phyloP scores from a whole-genome alignment of 1,139 yeast species.

The Ashbya aceris region DNA sequence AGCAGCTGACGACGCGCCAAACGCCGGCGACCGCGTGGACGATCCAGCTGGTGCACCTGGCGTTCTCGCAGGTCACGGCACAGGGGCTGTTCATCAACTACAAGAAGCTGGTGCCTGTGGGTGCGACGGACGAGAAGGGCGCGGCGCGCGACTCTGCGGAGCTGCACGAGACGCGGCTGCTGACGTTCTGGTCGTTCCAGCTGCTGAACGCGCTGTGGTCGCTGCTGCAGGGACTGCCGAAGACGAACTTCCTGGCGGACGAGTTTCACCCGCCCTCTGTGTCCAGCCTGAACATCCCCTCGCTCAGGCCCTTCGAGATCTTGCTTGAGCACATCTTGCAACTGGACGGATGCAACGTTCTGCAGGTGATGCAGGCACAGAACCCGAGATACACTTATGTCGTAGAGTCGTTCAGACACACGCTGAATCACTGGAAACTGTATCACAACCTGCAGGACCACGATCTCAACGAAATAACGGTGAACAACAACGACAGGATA shows the following conservation, averaged over 20 bases:
- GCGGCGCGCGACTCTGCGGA: slow-evolving; percentile 17
- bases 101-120: slow-evolving; percentile 16
- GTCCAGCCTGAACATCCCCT: slow-evolving; percentile 13
- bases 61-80: slow-evolving; percentile 16
- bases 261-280: slow-evolving; percentile 25
- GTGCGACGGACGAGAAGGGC: slow-evolving; percentile 8
- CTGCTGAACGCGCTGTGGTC: slow-evolving; percentile 26
- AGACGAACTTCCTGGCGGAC: slow-evolving; percentile 21
- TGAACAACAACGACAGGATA: slow-evolving; percentile 20
- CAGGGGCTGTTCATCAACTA: slow-evolving; percentile 23
- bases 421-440: slow-evolving; percentile 18
- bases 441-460: slow-evolving; percentile 24
- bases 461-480: slow-evolving; percentile 11
- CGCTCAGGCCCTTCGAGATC: slow-evolving; percentile 20
- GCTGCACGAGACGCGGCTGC: slow-evolving; percentile 17
- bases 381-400: slow-evolving; percentile 14
- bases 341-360: slow-evolving; percentile 23
- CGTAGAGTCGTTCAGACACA: slow-evolving; percentile 20
- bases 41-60: slow-evolving; percentile 18
- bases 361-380: slow-evolving; percentile 15
- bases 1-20: slow-evolving; percentile 5
- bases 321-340: slow-evolving; percentile 16
- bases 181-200: slow-evolving; percentile 26
- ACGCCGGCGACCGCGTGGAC: slow-evolving; percentile 8
- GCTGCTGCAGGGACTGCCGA: slow-evolving; percentile 24